phyloP scores from a whole-genome alignment of 73 alveolate species.

The Symbiodinium pilosum region DNA sequence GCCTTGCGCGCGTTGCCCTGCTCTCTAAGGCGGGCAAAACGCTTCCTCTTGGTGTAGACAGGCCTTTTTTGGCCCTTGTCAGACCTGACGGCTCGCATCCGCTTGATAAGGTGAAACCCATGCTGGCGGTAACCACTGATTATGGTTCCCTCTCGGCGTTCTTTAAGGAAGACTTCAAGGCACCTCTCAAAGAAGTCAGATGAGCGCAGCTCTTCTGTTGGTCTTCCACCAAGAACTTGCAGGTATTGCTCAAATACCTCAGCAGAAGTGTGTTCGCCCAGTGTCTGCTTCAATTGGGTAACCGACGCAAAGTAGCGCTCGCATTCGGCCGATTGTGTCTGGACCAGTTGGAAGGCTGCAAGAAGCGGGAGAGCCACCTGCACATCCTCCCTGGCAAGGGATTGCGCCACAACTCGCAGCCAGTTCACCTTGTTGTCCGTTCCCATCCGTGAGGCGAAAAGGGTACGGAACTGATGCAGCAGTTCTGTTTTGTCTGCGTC shows the following conservation, averaged over 20 bases:
- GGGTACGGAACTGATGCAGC: too few species aligned
- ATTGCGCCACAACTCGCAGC: neutral
- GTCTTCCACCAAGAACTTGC: neutral
- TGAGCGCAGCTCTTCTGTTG: neutral
- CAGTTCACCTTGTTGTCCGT: neutral
- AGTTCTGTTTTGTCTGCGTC: too few species aligned
- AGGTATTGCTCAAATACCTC: neutral
- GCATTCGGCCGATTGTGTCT: neutral
- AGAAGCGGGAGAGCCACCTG: neutral
- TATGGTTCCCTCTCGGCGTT: neutral
- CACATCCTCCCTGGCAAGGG: neutral
- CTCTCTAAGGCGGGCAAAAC: too few species aligned
- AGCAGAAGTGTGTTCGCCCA: neutral
- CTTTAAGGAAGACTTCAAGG: neutral
- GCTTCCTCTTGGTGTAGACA: too few species aligned
- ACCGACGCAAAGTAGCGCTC: neutral
- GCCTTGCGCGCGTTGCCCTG: too few species aligned
- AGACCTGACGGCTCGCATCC: neutral
- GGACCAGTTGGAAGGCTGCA: neutral
- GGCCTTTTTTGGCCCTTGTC: too few species aligned
- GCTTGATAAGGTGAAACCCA: neutral
- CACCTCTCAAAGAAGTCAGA: neutral
- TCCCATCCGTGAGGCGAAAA: too few species aligned
- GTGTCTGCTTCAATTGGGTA: neutral
- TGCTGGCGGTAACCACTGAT: neutral